These are phyloP conservation scores for Umbelopsis sp. DNA, from an alignment of 371 early-diverging fungal species.

Conservation along the genomic window DNA sequence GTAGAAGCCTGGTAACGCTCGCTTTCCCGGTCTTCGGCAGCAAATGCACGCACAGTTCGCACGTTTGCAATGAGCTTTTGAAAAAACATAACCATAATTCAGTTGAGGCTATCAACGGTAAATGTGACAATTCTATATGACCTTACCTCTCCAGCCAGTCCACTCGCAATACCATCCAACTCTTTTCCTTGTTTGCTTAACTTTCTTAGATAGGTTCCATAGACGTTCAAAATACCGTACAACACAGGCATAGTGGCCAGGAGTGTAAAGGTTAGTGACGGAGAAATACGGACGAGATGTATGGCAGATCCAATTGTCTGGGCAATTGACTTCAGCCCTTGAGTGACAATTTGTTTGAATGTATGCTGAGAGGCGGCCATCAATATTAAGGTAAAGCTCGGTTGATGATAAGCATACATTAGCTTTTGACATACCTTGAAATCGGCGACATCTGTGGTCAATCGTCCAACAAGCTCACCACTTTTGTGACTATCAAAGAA, in stretches of 20 bases:
- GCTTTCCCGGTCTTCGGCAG: slow-evolving; percentile 70
- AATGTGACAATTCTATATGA: background rate
- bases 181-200: slow-evolving; percentile 55
- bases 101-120: background rate
- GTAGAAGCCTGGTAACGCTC: slow-evolving; percentile 60
- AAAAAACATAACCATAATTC: background rate
- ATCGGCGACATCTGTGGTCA: slow-evolving; percentile 74
- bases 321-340: slow-evolving; percentile 74
- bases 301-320: slow-evolving; percentile 70
- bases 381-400: background rate
- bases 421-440: slow-evolving; percentile 53
- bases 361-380: slow-evolving; percentile 49
- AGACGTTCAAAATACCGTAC: slow-evolving; percentile 68
- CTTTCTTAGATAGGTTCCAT: slow-evolving; percentile 72
- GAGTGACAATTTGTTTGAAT: slow-evolving; percentile 70
- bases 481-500: slow-evolving; percentile 74
- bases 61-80: slow-evolving; percentile 65
- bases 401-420: background rate
- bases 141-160: slow-evolving; percentile 71
- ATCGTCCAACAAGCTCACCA: slow-evolving; percentile 68
- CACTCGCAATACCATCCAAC: slow-evolving; percentile 62
- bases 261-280: slow-evolving; percentile 68
- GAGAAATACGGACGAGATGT: slow-evolving; percentile 69
- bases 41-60: slow-evolving; percentile 78
- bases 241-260: slow-evolving; percentile 66